Conservation (phyloP, 352 stramenopile genomes). For the Phytophthora constricta region DNA sequence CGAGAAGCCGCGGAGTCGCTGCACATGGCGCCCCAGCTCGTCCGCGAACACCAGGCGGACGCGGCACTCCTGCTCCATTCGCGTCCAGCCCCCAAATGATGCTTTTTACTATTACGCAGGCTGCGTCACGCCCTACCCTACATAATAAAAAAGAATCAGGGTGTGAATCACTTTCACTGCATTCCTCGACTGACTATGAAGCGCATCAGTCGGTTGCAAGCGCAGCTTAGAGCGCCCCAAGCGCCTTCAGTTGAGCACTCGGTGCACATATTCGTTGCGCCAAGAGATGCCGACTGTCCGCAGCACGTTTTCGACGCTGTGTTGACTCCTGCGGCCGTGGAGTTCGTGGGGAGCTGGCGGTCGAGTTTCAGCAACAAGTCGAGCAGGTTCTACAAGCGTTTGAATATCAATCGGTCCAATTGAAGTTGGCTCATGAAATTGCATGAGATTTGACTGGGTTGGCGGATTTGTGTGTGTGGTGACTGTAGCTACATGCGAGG, state of each 20-base stretch:
- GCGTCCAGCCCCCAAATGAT: no score
- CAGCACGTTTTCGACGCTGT: slow-evolving; percentile 68
- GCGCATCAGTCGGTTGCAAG: slow-evolving; percentile 46
- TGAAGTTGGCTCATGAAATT: no score
- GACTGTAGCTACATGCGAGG: slow-evolving; percentile 58
- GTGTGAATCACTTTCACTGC: neutral
- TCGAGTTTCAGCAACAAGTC: slow-evolving; percentile 73
- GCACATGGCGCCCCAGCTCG: slow-evolving; percentile 54
- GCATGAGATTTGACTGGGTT: neutral
- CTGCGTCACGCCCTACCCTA: no score
- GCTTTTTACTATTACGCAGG: no score
- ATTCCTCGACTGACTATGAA: slow-evolving; percentile 31
- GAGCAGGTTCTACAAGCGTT: slow-evolving; percentile 34
- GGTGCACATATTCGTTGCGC: slow-evolving; percentile 39
- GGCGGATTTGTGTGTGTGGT: neutral
- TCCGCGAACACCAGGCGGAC: slow-evolving; percentile 68
- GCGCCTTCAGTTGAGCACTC: neutral
- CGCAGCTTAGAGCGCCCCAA: slow-evolving; percentile 33
- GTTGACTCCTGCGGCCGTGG: slow-evolving; percentile 83
- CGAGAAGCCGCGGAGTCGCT: slow-evolving; percentile 53
- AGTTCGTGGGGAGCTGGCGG: slow-evolving; percentile 88
- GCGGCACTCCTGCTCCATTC: slow-evolving; percentile 29
- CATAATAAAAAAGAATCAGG: neutral
- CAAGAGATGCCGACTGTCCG: slow-evolving; percentile 21
- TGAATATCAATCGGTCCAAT: slow-evolving; percentile 3